A percentile compares a stretch with the other conserved stretches of the same genome.
These are phyloP conservation scores for Globisporangium acanthophoron DNA, from an alignment of 352 stramenopile species.

Conservation along the genomic window DNA sequence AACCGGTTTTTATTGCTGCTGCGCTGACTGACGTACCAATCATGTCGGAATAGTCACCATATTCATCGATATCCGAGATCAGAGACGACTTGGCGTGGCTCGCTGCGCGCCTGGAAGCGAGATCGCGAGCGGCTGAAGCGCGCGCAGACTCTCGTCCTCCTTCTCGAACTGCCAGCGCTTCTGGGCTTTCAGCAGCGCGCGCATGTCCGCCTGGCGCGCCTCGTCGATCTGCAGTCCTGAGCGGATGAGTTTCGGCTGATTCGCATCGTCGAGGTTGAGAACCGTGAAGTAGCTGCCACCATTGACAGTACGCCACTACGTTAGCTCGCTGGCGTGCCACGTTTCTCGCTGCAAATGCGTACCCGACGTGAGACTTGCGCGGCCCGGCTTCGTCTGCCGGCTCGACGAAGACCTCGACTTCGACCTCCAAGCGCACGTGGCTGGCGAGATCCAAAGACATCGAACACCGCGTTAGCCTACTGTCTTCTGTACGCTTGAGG, in stretches of 20 bases:
- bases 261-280: conserved; percentile 44
- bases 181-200: conserved; percentile 56
- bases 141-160: conserved; percentile 49
- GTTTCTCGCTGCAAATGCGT: background rate
- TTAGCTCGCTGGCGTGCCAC: too few species aligned
- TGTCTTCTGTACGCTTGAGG: too few species aligned
- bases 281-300: conserved; percentile 49
- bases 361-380: conserved; percentile 54
- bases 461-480: background rate
- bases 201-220: conserved; percentile 54
- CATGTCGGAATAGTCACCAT: too few species aligned
- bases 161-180: conserved; percentile 63
- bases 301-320: background rate
- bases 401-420: conserved; percentile 63
- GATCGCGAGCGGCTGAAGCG: conserved; percentile 38
- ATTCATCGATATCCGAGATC: too few species aligned
- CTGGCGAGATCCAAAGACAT: conserved; percentile 12
- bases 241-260: conserved; percentile 40
- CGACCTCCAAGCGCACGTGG: conserved; percentile 48
- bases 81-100: too few species aligned
- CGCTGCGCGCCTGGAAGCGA: background rate
- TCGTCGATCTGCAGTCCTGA: conserved; percentile 50
- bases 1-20: too few species aligned
- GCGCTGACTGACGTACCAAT: too few species aligned
- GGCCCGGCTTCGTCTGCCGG: conserved; percentile 32